These are phyloP conservation scores for Antitrichia curtipendula DNA, from an alignment of 225 moss, liverwort and hornwort species.

Conservation along the genomic window DNA sequence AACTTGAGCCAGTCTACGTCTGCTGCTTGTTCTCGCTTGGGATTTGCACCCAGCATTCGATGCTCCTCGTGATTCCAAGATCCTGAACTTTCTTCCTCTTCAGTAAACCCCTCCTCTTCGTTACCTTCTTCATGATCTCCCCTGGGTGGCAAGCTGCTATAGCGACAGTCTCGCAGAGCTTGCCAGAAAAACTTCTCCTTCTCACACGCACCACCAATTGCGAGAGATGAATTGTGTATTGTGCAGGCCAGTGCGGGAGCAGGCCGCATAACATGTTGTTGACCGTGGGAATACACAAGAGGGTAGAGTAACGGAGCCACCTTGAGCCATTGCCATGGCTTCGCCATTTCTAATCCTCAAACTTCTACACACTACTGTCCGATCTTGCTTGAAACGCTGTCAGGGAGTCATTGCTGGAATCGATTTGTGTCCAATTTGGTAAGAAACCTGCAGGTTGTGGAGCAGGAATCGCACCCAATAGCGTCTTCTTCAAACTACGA, in stretches of 20 bases:
- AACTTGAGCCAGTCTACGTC: conserved; percentile 25
- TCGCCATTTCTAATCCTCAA: neutral
- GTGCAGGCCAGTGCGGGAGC: conserved; percentile 1
- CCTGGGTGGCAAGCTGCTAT: conserved; percentile 1
- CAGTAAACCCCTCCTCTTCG: neutral
- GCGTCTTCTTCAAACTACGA: neutral
- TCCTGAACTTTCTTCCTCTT: neutral
- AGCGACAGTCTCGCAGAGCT: conserved; percentile 10
- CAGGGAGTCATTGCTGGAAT: neutral
- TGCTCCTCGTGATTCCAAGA: neutral
- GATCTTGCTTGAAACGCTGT: neutral
- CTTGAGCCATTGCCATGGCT: conserved; percentile 13
- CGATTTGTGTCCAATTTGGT: neutral
- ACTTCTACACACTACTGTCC: neutral
- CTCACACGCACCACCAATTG: neutral
- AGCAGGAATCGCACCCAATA: neutral
- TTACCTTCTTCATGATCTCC: neutral
- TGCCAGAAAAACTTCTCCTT: conserved; percentile 5
- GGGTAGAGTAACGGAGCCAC: conserved; percentile 10
- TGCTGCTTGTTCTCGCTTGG: neutral
- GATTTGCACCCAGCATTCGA: neutral
- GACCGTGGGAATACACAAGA: neutral
- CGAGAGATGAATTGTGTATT: neutral
- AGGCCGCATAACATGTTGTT: neutral
- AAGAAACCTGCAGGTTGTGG: neutral